Conservation (phyloP, 1,284 basidiomycete genomes). For the Spongiforma sp. region DNA sequence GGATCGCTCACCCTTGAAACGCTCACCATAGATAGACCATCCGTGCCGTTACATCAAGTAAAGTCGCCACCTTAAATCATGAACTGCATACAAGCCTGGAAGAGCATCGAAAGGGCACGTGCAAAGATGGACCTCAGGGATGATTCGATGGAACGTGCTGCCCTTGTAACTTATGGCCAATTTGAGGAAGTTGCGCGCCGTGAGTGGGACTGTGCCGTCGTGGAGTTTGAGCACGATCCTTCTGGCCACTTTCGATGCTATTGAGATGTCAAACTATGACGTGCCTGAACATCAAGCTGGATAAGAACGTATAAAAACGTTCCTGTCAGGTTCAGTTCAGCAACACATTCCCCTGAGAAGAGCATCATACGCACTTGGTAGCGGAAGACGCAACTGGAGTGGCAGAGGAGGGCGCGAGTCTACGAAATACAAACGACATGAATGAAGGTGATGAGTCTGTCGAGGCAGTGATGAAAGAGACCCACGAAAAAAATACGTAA, state of each 20-base stretch:
- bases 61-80: slow-evolving; percentile 90
- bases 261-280: slow-evolving; percentile 83
- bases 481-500: too few species aligned
- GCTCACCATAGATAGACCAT: slow-evolving; percentile 90
- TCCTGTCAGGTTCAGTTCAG: slow-evolving; percentile 39
- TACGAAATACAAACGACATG: slow-evolving; percentile 37
- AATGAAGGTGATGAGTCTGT: slow-evolving; percentile 20
- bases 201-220: slow-evolving; percentile 73
- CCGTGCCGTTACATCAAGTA: slow-evolving; percentile 79
- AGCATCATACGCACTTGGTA: slow-evolving; percentile 32
- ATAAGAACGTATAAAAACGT: slow-evolving; percentile 53
- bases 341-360: not conserved
- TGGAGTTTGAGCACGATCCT: slow-evolving; percentile 78
- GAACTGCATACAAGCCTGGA: slow-evolving; percentile 51
- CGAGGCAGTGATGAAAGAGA: too few species aligned
- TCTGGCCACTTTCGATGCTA: slow-evolving; percentile 71
- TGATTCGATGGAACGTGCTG: slow-evolving; percentile 86
- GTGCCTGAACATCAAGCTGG: not conserved
- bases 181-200: slow-evolving; percentile 82
- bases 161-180: slow-evolving; percentile 77
- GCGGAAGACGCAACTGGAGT: slow-evolving; percentile 24
- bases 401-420: slow-evolving; percentile 32
- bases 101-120: not conserved
- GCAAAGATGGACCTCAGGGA: slow-evolving; percentile 52
- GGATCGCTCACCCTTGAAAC: slow-evolving; percentile 62